Evolutionary conservation across 1,139 yeast species (phyloP).

Genomic region (Blastobotrys indianensis): DNA sequence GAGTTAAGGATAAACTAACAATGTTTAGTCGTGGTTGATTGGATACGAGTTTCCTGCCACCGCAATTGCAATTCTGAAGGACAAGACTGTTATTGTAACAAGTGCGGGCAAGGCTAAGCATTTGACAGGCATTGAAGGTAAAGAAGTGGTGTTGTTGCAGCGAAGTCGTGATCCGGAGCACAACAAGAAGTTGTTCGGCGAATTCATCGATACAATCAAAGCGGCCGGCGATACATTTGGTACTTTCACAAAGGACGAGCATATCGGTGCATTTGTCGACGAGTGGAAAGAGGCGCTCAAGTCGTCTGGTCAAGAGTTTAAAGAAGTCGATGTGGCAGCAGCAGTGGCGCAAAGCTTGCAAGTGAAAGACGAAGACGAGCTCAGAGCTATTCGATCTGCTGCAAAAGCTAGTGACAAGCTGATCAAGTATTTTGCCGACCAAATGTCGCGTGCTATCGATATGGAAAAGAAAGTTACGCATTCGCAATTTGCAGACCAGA

Average conservation of each 20-base stretch:
- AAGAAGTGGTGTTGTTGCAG: constrained; percentile 62
- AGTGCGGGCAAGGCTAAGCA: constrained; percentile 86
- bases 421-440: constrained; percentile 81
- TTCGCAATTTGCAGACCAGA: constrained; percentile 62
- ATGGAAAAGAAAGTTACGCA: constrained; percentile 77
- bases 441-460: constrained; percentile 82
- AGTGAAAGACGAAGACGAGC: constrained; percentile 74
- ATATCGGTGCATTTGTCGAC: constrained; percentile 73
- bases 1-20: constrained; percentile 5
- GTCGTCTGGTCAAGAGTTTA: constrained; percentile 29
- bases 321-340: constrained; percentile 49
- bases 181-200: constrained; percentile 58
- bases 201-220: constrained; percentile 49
- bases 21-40: constrained; percentile 63
- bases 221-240: constrained; percentile 53
- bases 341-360: constrained; percentile 60
- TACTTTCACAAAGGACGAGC: constrained; percentile 61
- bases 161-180: constrained; percentile 79
- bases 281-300: constrained; percentile 49
- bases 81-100: constrained; percentile 62
- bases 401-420: constrained; percentile 72
- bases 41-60: constrained; percentile 97
- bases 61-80: constrained; percentile 57
- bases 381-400: constrained; percentile 59
- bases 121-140: constrained; percentile 49